Evolutionary conservation across 2,329 filamentous ascomycete genomes (phyloP), one percentile per base, ranked within the genome.

Genomic region (Xylariaceae sp.): DNA sequence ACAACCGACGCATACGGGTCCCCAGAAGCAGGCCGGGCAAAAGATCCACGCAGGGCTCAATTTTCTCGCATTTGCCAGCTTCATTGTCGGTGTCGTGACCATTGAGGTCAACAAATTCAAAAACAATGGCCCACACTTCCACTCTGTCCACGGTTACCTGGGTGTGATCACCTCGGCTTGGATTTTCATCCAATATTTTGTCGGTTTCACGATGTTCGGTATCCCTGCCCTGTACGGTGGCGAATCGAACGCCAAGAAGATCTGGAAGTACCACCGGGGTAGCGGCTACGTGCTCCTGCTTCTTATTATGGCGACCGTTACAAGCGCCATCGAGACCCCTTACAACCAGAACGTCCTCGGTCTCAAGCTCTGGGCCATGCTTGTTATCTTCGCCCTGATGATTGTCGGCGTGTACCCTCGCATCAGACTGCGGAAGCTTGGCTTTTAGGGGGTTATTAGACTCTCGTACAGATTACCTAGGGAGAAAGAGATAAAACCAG

Each of bases 191-290:
- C 94, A 97, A 76, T 87, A 89, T 50, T 53, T 88, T 0, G 82
- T 96, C 35, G 93, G 94, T 13, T 83, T 95, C 63, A 88, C 90
- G 37, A 90, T 94, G 76, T 97, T 88, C 78, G 90, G 85, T 60
- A 78, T 83, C 2, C 92, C 92, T 0, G 70, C 71, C 0, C 68
- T 96, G 1, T 95, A 93, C 68, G 92, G 92, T 4, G 86, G 90
- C 58, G 85, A 88, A 63, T 86, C 90, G 30, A 86, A 85, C 2
- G 93, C 92, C 17, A 95, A 92, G 80, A 80, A 80, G 23, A 73
- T 96, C 48, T 97, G 93, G 81, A 97, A 96, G 75, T 96, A 92
- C 69, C 94, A 97, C 73, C 85, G 93, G 35, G 76, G 82, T 56
- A 82, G 80, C 18, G 94, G 93, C 1, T 97, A 99, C 71, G 65